These are phyloP conservation scores for Sanghuangporus baumii DNA, from an alignment of 1,284 basidiomycete species.

Conservation along the genomic window DNA sequence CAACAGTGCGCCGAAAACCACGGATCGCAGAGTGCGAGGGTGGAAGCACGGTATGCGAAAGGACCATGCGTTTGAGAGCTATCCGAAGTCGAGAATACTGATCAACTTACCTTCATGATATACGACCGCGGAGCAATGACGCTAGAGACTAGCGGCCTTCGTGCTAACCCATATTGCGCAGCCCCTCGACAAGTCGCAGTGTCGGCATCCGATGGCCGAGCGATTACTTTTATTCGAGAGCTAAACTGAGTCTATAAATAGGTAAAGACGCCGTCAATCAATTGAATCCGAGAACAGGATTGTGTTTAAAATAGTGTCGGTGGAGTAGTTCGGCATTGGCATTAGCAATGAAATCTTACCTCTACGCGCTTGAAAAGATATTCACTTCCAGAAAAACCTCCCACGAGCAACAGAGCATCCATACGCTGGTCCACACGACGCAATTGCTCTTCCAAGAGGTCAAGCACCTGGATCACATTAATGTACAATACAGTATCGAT, in stretches of 20 bases:
- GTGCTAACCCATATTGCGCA: slow-evolving; percentile 76
- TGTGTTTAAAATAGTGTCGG: neutral
- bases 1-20: neutral
- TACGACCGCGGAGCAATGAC: slow-evolving; percentile 76
- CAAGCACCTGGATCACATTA: slow-evolving; percentile 47
- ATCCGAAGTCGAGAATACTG: neutral
- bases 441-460: slow-evolving; percentile 70
- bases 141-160: slow-evolving; percentile 65
- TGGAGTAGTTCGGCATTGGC: slow-evolving; percentile 8
- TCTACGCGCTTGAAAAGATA: slow-evolving; percentile 72
- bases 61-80: slow-evolving; percentile 13
- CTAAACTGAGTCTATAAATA: slow-evolving; percentile 52
- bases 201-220: slow-evolving; percentile 74
- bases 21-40: neutral
- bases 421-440: slow-evolving; percentile 56
- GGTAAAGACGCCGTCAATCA: neutral
- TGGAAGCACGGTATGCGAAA: neutral
- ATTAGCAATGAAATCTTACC: slow-evolving; percentile 31
- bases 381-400: slow-evolving; percentile 79
- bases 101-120: slow-evolving; percentile 63
- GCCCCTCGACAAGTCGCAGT: slow-evolving; percentile 79
- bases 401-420: slow-evolving; percentile 76
- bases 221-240: slow-evolving; percentile 61
- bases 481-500: neutral
- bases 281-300: neutral